Conservation (phyloP, 2,329 filamentous ascomycete genomes). For the Lachnellula hyalina region DNA sequence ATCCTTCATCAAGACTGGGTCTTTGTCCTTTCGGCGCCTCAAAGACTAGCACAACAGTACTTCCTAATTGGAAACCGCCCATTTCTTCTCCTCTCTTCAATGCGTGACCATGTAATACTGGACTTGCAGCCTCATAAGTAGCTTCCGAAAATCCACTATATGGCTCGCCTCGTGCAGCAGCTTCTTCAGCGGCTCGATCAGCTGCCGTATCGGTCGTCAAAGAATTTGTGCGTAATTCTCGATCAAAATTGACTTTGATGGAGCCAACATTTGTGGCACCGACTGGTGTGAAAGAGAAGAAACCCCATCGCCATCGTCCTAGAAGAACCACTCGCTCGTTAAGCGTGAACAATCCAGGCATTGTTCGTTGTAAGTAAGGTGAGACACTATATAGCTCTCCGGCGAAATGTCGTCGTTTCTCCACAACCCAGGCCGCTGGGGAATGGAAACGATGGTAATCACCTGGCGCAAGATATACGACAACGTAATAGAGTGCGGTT, state of each 20-base stretch:
- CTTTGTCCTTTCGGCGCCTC: slow-evolving; percentile 71
- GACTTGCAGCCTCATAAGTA: slow-evolving; percentile 73
- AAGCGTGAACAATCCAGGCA: slow-evolving; percentile 91
- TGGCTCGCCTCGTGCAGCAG: slow-evolving; percentile 67
- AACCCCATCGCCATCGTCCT: slow-evolving; percentile 92
- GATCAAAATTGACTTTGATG: slow-evolving; percentile 95
- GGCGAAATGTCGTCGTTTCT: slow-evolving; percentile 92
- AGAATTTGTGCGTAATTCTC: slow-evolving; percentile 87
- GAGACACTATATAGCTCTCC: slow-evolving; percentile 94
- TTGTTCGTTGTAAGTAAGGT: slow-evolving; percentile 85
- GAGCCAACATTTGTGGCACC: slow-evolving; percentile 96
- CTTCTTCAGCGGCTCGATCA: slow-evolving; percentile 77
- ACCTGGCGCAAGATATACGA: slow-evolving; percentile 92
- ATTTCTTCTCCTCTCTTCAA: slow-evolving; percentile 89
- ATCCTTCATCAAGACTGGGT: slow-evolving; percentile 55
- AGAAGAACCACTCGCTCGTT: slow-evolving; percentile 94
- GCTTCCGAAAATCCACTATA: slow-evolving; percentile 93
- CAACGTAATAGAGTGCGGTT: slow-evolving; percentile 83
- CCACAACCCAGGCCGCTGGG: slow-evolving; percentile 90
- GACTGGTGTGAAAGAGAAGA: slow-evolving; percentile 94
- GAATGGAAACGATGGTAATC: slow-evolving; percentile 99
- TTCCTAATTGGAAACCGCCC: slow-evolving; percentile 95
- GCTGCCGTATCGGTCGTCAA: slow-evolving; percentile 89
- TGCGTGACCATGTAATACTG: slow-evolving; percentile 75
- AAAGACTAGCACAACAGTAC: slow-evolving; percentile 92